These are phyloP conservation scores for Penicillium nucicola DNA, from an alignment of 495 filamentous ascomycete genomes.

Conservation along the genomic window DNA sequence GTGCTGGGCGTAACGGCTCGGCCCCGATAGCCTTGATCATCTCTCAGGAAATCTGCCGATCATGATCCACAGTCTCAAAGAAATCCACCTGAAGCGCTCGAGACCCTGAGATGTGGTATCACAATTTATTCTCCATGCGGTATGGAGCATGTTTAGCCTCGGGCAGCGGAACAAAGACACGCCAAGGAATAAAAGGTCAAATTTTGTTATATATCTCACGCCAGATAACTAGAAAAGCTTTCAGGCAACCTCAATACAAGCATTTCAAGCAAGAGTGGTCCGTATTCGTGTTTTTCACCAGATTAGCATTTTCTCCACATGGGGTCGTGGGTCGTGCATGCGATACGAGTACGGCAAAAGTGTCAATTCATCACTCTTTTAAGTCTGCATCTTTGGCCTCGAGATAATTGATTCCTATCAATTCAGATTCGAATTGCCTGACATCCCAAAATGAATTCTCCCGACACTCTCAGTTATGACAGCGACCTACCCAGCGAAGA, in stretches of 20 bases:
- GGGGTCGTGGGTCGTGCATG: conserved; percentile 13
- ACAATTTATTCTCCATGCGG: conserved; percentile 2
- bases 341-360: conserved; percentile 9
- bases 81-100: not conserved
- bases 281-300: too few relatives aligned
- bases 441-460: conserved; percentile 10
- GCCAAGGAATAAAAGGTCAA: too few relatives aligned
- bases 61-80: not conserved
- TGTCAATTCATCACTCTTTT: not conserved
- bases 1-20: not conserved
- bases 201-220: not conserved
- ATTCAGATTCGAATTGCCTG: not conserved
- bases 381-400: not conserved
- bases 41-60: not conserved
- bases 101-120: not conserved
- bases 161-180: not conserved
- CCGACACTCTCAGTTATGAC: conserved; percentile 13
- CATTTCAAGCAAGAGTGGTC: too few relatives aligned
- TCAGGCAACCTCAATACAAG: not conserved
- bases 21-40: not conserved
- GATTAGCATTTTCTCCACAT: conserved; percentile 5
- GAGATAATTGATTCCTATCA: not conserved
- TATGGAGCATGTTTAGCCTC: not conserved
- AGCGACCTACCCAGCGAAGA: conserved; percentile 25
- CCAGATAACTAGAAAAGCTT: not conserved